Evolutionary conservation across 2,329 filamentous ascomycete genomes (phyloP), one percentile per base, ranked within the genome.

Genomic region (Ophiostoma triangulosporum): DNA sequence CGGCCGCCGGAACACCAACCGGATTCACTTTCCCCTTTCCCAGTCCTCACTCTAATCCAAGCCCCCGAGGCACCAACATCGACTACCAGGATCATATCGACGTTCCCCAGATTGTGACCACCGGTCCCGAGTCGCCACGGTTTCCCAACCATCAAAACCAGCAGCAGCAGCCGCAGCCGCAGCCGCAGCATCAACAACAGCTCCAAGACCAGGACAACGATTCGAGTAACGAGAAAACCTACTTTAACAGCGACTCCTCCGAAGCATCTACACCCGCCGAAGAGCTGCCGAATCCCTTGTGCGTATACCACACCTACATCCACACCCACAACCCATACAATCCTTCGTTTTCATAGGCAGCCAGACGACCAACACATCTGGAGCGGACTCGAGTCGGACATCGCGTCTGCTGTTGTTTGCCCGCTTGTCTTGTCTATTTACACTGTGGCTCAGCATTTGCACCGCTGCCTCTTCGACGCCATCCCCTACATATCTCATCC

Each of bases 1-100:
- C 71, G 51, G 64, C 69, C 2, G 72, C 64, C 60, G 64, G 70
- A 51, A 73, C 68, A 58, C 68, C 70, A 56, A 66, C 63, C 53
- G 66, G 64, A 53, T 63, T 66, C 31, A 63, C 61, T 48, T 69
- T 69, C 53, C 60, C 65, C 32, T 63, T 65, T 31, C 60, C 64
- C 45, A 22, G 22, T 22, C 22, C 51, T 7, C 40, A 46, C 3
- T 26, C 52, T 4, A 31, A 32, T 49, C 22, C 33, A 46, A 52
- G 45, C 52, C 33, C 40, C 26, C 26, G 24, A 24, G 29, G 27
- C 50, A 32, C n/a, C 20, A 31, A 33, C 24, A 20, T 20, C 48
- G 15, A 48, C 43, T 49, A 50, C n/a, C 50, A 48, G 54, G 60
- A 62, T 45, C 59, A 61, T 14, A 57, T 58, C 55, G 60, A 64